phyloP scores from a whole-genome alignment of 257 asterid genomes.

The Nicotiana tomentosiformis region DNA sequence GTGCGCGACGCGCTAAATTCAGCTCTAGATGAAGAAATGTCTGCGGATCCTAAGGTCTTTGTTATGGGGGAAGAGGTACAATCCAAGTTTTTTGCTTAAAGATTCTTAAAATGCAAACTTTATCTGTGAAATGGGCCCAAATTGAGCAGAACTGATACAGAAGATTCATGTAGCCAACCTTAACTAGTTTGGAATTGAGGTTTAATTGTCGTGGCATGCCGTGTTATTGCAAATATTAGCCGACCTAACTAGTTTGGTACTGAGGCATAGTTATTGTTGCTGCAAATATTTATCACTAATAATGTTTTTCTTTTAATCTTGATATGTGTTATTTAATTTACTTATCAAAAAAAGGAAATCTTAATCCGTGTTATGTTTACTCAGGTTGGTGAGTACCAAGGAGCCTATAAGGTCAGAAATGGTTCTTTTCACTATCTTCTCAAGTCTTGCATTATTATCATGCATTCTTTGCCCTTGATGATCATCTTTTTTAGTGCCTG shows the following conservation, averaged over 20 bases:
- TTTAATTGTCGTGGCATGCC: not conserved
- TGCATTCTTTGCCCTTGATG: not conserved
- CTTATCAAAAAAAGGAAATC: not conserved
- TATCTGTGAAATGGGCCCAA: not conserved
- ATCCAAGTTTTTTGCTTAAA: not conserved
- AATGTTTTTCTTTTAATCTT: not conserved
- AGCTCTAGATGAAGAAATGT: constrained; percentile 95
- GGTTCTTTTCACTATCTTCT: not conserved
- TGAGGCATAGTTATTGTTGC: not conserved
- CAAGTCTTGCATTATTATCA: not conserved
- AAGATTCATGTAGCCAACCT: not conserved
- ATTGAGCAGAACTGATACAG: not conserved
- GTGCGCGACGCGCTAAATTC: constrained; percentile 94
- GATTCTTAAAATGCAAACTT: not conserved
- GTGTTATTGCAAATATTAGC: not conserved
- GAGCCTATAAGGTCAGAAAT: constrained; percentile 86
- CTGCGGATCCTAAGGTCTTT: constrained; percentile 88
- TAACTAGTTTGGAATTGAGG: not conserved
- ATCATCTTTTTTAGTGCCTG: not conserved
- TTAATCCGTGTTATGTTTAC: constrained; percentile 4
- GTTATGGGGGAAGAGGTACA: constrained; percentile 96
- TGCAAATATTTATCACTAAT: not conserved
- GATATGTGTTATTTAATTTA: not conserved
- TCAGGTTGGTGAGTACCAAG: constrained; percentile 99
- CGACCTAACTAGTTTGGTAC: not conserved